Evolutionary conservation across 495 filamentous ascomycete species (phyloP).

Genomic region (Tuber brumale): DNA sequence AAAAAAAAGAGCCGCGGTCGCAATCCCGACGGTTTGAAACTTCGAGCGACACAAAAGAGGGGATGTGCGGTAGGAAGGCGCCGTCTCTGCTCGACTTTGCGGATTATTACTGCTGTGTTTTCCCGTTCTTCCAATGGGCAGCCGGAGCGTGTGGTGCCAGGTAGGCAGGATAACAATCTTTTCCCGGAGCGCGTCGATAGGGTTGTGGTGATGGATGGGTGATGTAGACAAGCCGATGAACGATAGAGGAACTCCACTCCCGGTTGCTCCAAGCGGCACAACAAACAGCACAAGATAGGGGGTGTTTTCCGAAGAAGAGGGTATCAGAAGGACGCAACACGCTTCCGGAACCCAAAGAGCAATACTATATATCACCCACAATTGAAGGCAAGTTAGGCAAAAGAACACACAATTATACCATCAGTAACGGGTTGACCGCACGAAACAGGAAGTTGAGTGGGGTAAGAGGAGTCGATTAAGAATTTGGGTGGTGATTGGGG

Average conservation of each 20-base stretch:
- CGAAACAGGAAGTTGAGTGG: background rate
- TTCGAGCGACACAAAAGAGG: conserved; percentile 17
- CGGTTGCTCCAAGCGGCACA: conserved; percentile 18
- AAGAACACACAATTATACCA: background rate
- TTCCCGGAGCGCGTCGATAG: background rate
- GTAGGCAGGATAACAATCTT: conserved; percentile 33
- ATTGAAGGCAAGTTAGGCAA: background rate
- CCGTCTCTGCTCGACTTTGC: conserved; percentile 29
- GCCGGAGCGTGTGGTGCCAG: conserved; percentile 12
- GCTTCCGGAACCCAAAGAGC: background rate
- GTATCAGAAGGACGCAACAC: conserved; percentile 19
- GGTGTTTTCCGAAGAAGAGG: background rate
- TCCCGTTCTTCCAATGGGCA: conserved; percentile 11
- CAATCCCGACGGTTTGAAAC: conserved; percentile 32
- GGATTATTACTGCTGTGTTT: conserved; percentile 18
- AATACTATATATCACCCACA: background rate
- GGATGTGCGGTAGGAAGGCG: conserved; percentile 23
- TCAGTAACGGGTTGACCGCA: background rate
- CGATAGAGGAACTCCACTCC: conserved; percentile 13
- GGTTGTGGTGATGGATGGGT: conserved; percentile 14
- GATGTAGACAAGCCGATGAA: conserved; percentile 25
- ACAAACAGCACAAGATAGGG: background rate
- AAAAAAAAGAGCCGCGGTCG: conserved; percentile 34
- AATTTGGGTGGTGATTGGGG: background rate
- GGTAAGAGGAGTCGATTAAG: background rate